These are phyloP conservation scores for Agrocybe chaxingu DNA, from an alignment of 768 basidiomycete species.

Conservation along the genomic window DNA sequence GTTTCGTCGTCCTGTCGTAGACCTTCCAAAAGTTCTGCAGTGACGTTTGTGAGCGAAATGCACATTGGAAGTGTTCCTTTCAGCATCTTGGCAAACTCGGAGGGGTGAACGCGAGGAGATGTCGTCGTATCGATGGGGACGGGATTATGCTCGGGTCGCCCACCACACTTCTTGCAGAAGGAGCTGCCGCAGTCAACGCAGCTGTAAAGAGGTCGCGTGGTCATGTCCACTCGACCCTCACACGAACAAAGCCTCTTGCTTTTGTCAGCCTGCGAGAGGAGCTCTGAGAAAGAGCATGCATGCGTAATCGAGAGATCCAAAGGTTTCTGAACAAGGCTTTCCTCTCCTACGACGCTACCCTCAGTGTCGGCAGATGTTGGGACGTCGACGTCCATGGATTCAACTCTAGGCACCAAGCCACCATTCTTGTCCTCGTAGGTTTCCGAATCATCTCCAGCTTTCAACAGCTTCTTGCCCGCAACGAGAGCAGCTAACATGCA, in stretches of 20 bases:
- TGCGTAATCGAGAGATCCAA: conserved; percentile 66
- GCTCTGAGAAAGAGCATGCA: conserved; percentile 41
- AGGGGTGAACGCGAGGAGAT: conserved; percentile 65
- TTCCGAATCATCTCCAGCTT: conserved; percentile 57
- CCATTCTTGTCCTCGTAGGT: conserved; percentile 68
- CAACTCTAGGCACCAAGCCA: conserved; percentile 24
- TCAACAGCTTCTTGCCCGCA: conserved; percentile 62
- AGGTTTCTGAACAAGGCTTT: conserved; percentile 56
- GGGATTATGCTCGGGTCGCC: conserved; percentile 86
- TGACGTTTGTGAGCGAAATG: conserved; percentile 53
- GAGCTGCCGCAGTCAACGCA: conserved; percentile 78
- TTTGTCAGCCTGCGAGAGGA: conserved; percentile 62
- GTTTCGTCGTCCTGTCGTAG: conserved; percentile 38
- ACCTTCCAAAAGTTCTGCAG: conserved; percentile 46
- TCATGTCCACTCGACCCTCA: conserved; percentile 82
- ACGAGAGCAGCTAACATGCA: conserved; percentile 83
- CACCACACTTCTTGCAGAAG: conserved; percentile 84
- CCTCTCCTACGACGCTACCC: conserved; percentile 69
- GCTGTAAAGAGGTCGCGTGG: conserved; percentile 57
- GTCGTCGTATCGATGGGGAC: conserved; percentile 46
- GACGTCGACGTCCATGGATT: conserved; percentile 48
- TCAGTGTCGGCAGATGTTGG: conserved; percentile 19
- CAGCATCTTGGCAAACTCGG: conserved; percentile 69
- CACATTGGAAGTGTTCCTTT: conserved; percentile 88
- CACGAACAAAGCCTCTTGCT: conserved; percentile 86